Base-by-base conservation (phyloP, 176 grass and related monocot species). In the Musa schizocarpa region DNA sequence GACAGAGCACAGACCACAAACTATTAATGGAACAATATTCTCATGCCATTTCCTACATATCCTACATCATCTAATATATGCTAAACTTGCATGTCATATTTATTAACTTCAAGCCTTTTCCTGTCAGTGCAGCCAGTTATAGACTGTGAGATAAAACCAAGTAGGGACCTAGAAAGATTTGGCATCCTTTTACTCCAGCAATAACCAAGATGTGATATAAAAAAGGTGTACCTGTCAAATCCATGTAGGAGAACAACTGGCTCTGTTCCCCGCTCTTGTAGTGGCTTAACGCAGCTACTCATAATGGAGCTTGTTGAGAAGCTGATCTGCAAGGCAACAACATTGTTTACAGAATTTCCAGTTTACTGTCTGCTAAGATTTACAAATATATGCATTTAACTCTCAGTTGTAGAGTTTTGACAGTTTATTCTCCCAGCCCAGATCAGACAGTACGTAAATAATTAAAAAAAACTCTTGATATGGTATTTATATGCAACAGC, bases 201-300 rank as follows among this genome's bases (percentile, higher is more conserved):
- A 62, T 54, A 27, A 29, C 2, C 16, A 48, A 65, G 25, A 21
- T 70, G 43, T 70, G n/a, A 50, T 8, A 29, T 20, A 21, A 73
- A 27, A 51, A 6, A 1, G 19, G 9, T 29, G 2, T 71, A 98
- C 95, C 95, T 93, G 88, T 98, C 95, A 74, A 98, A 98, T 49
- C 90, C 86, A 59, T 98, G 95, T 69, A 98, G 90, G 43, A 98
- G 90, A 70, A 98, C 86, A 66, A 98, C 65, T 27, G 90, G 95
- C 50, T 91, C 86, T 6, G 6, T 54, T 54, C 66, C 51, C 16
- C 53, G 73, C 13, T 84, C 82, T 79, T 87, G 77, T 48, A 89
- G 77, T 17, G 95, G 95, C 83, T 84, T 98, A 52, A 98, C 95
- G 43, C 95, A 98, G 79, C 90, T 98, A 87, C 86, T 98, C 65